These are phyloP conservation scores for Rosa multiflora DNA, from an alignment of 306 rosid genomes.

Conservation along the genomic window DNA sequence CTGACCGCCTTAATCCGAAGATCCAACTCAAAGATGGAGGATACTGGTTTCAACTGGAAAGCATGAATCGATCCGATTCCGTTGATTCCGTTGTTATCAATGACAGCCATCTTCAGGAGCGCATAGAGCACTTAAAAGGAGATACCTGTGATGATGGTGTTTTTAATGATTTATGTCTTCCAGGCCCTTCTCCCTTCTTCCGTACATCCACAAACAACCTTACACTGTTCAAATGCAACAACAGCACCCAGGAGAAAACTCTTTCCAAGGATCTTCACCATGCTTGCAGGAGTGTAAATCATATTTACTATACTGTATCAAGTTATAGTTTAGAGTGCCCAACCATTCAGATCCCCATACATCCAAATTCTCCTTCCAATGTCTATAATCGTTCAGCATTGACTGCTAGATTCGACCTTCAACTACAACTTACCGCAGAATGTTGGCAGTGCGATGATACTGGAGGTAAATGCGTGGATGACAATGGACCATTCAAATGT, in stretches of 20 bases:
- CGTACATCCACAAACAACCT: not conserved
- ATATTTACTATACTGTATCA: not conserved
- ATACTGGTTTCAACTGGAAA: not conserved
- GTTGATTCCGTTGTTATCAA: fast-evolving
- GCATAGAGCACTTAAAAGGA: fast-evolving
- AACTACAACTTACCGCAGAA: fast-evolving
- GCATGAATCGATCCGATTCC: fast-evolving
- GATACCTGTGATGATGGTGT: fast-evolving
- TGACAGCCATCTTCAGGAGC: fast-evolving
- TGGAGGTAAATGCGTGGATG: not conserved
- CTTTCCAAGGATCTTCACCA: fast-evolving
- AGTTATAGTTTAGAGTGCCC: not conserved
- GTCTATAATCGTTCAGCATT: fast-evolving
- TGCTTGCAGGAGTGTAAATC: fast-evolving
- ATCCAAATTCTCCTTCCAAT: fast-evolving
- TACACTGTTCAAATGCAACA: not conserved
- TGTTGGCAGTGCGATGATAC: no score
- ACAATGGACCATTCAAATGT: not conserved
- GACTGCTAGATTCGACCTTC: fast-evolving
- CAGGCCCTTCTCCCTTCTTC: fast-evolving
- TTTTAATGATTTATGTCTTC: not conserved
- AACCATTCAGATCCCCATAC: not conserved
- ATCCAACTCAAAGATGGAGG: not conserved
- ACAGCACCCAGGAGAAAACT: fast-evolving
- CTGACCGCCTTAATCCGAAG: fast-evolving